Percentiles rank a stretch among this genome's conserved stretches.
phyloP scores from a whole-genome alignment of 2,329 filamentous ascomycete genomes.

The Blastomyces percursus region DNA sequence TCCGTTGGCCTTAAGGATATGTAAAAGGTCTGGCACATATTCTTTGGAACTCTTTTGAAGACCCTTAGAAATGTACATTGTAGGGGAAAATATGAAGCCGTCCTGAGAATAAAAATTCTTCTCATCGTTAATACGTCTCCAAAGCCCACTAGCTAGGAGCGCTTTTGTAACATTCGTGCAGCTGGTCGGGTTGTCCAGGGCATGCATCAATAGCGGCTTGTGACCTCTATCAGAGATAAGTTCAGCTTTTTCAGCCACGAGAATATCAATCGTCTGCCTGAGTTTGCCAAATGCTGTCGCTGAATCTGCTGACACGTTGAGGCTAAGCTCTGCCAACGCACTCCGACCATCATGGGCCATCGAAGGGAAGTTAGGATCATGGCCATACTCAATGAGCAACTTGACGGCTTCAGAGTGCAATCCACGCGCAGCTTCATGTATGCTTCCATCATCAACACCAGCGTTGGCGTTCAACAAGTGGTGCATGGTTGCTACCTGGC shows the following conservation, averaged over 20 bases:
- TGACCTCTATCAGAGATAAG: constrained; percentile 22
- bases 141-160: constrained; percentile 53
- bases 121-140: constrained; percentile 52
- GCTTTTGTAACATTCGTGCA: constrained; percentile 46
- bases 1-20: constrained; percentile 12
- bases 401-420: constrained; percentile 48
- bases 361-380: constrained; percentile 56
- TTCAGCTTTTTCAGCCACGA: constrained; percentile 45
- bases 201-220: constrained; percentile 50
- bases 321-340: constrained; percentile 53
- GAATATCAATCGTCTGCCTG: constrained; percentile 47
- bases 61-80: constrained; percentile 46
- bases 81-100: constrained; percentile 50
- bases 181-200: constrained; percentile 45
- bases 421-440: constrained; percentile 53
- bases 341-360: constrained; percentile 51
- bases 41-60: constrained; percentile 10
- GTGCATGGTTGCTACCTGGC: constrained; percentile 43
- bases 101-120: constrained; percentile 46
- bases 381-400: constrained; percentile 47
- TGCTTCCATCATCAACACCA: constrained; percentile 52
- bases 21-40: constrained; percentile 9
- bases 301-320: constrained; percentile 38
- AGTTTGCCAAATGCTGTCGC: constrained; percentile 37
- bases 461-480: constrained; percentile 47